Percentiles rank a stretch among this genome's conserved stretches.
Conservation (phyloP, 495 filamentous ascomycete species). For the Penicillium turbatum region DNA sequence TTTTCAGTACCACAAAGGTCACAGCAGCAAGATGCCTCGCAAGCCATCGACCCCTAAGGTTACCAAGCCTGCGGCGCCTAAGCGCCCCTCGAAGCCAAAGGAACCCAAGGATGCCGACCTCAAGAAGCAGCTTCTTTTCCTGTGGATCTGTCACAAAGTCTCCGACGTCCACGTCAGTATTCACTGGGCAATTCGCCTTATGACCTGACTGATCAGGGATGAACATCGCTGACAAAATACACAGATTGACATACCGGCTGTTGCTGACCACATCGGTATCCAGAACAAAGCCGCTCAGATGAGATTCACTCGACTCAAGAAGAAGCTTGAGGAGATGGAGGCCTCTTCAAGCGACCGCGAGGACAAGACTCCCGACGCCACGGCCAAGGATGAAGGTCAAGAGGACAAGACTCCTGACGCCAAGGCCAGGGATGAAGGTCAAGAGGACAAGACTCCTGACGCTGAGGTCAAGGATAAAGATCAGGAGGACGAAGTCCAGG, state of each 20-base stretch:
- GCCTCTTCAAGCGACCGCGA: background rate
- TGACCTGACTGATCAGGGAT: background rate
- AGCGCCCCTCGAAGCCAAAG: background rate
- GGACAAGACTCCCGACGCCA: too few species aligned
- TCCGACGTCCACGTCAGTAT: background rate
- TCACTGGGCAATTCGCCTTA: background rate
- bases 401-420: background rate
- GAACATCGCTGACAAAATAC: background rate
- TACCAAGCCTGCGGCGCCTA: background rate
- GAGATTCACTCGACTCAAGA: background rate
- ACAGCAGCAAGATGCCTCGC: background rate
- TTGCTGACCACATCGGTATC: background rate
- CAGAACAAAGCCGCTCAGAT: background rate
- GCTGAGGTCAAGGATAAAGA: background rate
- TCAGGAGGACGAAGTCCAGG: too few species aligned
- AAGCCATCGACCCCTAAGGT: background rate
- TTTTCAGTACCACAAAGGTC: too few species aligned
- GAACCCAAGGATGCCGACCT: background rate
- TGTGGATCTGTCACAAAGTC: background rate
- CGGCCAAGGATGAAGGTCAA: too few species aligned
- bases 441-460: background rate
- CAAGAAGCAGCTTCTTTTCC: background rate
- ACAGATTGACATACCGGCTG: background rate
- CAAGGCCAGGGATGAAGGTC: slow-evolving; percentile 1
- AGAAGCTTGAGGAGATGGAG: slow-evolving; percentile 6